phyloP scores from a whole-genome alignment of 2,329 filamentous ascomycete genomes.

The Aspergillus sp. region DNA sequence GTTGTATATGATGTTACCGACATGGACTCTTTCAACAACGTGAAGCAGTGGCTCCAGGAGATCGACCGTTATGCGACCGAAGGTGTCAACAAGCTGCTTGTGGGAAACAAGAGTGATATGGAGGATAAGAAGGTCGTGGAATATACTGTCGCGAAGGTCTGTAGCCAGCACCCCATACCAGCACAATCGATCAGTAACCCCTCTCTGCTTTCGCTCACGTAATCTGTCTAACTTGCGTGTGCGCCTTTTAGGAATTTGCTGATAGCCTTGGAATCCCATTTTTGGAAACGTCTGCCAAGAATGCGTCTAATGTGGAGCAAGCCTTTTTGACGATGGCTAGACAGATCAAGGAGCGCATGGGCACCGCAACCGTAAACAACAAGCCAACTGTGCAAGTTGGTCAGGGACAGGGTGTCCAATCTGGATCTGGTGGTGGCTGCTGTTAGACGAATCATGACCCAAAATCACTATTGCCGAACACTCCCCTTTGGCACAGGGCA shows the following conservation, averaged over 20 bases:
- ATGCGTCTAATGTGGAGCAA: conserved; percentile 98
- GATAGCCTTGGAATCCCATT: conserved; percentile 98
- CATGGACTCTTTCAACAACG: conserved; percentile 99
- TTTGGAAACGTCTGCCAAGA: conserved; percentile 99
- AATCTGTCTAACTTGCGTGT: conserved; percentile 7
- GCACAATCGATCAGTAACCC: not conserved
- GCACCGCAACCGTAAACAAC: conserved; percentile 94
- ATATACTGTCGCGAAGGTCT: conserved; percentile 98
- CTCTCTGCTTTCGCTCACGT: not conserved
- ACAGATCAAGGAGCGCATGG: conserved; percentile 99
- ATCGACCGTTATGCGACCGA: conserved; percentile 99
- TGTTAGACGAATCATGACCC: conserved; percentile 62
- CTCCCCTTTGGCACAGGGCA: not conserved
- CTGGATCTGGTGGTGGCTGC: conserved; percentile 80
- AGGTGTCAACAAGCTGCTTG: conserved; percentile 98
- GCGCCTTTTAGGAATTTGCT: conserved; percentile 78
- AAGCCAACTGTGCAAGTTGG: conserved; percentile 97
- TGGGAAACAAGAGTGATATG: conserved; percentile 99
- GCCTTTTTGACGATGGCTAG: conserved; percentile 99
- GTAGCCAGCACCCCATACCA: conserved; percentile 24
- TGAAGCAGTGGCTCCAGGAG: conserved; percentile 99
- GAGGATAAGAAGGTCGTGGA: conserved; percentile 99
- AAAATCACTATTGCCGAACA: conserved; percentile 22
- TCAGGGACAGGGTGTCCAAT: conserved; percentile 90
- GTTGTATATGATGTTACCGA: conserved; percentile 99